These are phyloP conservation scores for Lablab purpureus DNA, from an alignment of 306 rosid species.

Conservation along the genomic window DNA sequence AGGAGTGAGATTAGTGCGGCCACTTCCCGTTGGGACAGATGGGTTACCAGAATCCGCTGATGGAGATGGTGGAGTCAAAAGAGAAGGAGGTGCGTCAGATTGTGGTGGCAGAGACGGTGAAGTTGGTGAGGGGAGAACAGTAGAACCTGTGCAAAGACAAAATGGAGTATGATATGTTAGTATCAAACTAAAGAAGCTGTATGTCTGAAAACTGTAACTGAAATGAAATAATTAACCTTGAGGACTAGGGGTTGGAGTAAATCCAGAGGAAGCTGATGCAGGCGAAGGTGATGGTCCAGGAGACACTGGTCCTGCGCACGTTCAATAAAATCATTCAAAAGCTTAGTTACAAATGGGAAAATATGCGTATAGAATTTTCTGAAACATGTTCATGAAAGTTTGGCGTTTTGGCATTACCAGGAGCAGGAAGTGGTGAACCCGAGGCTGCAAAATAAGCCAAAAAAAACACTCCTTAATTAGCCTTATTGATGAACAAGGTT, in stretches of 20 bases:
- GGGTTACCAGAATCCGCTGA: constrained; percentile 59
- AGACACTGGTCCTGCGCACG: constrained; percentile 63
- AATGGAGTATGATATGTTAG: background rate
- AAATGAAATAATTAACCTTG: constrained; percentile 53
- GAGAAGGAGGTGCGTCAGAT: constrained; percentile 53
- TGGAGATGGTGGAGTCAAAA: constrained; percentile 59
- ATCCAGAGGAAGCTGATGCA: constrained; percentile 59
- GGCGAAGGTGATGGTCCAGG: constrained; percentile 63
- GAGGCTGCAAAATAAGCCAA: constrained; percentile 56
- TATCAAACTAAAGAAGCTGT: constrained; percentile 25
- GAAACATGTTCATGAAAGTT: background rate
- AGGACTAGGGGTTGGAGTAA: constrained; percentile 65
- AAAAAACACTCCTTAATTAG: background rate
- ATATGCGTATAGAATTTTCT: background rate
- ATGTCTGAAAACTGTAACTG: background rate
- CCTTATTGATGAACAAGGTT: background rate
- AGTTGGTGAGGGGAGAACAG: constrained; percentile 53
- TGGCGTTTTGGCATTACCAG: constrained; percentile 59
- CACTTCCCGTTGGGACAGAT: constrained; percentile 57
- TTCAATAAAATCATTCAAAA: background rate
- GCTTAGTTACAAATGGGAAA: background rate
- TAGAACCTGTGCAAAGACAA: constrained; percentile 57
- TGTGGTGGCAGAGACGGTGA: constrained; percentile 67
- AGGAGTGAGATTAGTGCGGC: constrained; percentile 68
- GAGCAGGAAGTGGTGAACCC: constrained; percentile 73